Evolutionary conservation across 768 basidiomycete genomes (phyloP), one percentile per base, ranked within the genome.

Genomic region (Panellus pusillus): DNA sequence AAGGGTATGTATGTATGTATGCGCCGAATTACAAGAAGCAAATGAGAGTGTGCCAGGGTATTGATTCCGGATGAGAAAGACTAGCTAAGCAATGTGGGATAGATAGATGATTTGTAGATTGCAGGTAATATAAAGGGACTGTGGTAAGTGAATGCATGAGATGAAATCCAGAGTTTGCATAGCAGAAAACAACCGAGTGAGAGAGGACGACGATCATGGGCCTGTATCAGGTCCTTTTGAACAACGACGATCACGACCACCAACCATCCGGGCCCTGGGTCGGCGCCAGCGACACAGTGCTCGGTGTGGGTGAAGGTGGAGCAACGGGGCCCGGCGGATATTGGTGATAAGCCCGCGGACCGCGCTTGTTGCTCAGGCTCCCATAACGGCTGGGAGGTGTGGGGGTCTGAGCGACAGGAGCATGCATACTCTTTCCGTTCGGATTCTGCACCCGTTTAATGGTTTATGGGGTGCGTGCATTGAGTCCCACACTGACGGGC

Each of bases 241-340:
- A 13, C 12, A 19, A 51, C 29, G 12, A 43, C 18, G 17, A 52
- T 72, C 74, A 89, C 62, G 74, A 72, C 80, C 83, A 93, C 91
- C 91, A 93, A 32, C 91, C 91, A 43, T 93, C 86, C 1, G 83
- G 76, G 38, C 81, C 82, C 53, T 82, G 74, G n/a, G 87, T 91
- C 7, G 86, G 88, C 9, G 84, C 78, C 27, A 80, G 74, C 18
- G 88, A 89, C n/a, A 86, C 84, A 1, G 74, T 80, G 63, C 91
- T 93, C 20, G 83, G 84, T 24, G 91, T 84, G 8, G 91, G 91
- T 1, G 91, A 93, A 13, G 57, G 61, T 36, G 55, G 61, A 20
- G 52, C 54, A 20, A 47, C 54, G 6, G 12, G 54, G 35, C 37
- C 47, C 44, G 53, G 41, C 35, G 55, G 31, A 44, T 60, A 60